phyloP scores from a whole-genome alignment of 1,284 basidiomycete species.

The Porodaedalea pini region DNA sequence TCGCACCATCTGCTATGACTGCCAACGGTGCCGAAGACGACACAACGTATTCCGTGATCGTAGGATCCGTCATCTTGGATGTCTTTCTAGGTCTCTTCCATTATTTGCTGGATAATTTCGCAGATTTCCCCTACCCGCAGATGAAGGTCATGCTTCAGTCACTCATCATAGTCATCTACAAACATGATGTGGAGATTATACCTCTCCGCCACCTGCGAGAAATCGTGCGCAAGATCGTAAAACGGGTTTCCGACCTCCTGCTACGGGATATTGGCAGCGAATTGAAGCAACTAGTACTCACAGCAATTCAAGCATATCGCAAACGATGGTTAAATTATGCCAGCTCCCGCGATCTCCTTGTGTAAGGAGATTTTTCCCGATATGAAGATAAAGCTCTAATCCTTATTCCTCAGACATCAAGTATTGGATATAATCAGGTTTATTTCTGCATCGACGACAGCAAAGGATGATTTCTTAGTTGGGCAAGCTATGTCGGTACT shows the following conservation, averaged over 20 bases:
- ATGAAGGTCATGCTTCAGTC: constrained; percentile 58
- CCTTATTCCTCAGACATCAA: constrained; percentile 35
- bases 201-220: constrained; percentile 51
- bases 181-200: constrained; percentile 60
- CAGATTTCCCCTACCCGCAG: constrained; percentile 46
- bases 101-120: constrained; percentile 38
- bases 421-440: constrained; percentile 49
- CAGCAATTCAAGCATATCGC: constrained; percentile 57
- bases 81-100: constrained; percentile 48
- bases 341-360: constrained; percentile 42
- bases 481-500: constrained; percentile 54
- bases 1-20: constrained; percentile 49
- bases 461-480: constrained; percentile 55
- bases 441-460: constrained; percentile 42
- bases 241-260: constrained; percentile 49
- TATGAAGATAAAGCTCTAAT: constrained; percentile 5
- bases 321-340: constrained; percentile 53
- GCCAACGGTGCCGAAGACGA: constrained; percentile 43
- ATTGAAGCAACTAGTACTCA: constrained; percentile 57
- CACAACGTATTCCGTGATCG: constrained; percentile 40
- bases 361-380: constrained; percentile 35
- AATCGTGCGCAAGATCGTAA: constrained; percentile 47
- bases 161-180: constrained; percentile 61
- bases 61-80: constrained; percentile 63
- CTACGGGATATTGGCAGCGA: constrained; percentile 57